Evolutionary conservation across 2,329 filamentous ascomycete species (phyloP).

Genomic region (Fusarium stilboides): DNA sequence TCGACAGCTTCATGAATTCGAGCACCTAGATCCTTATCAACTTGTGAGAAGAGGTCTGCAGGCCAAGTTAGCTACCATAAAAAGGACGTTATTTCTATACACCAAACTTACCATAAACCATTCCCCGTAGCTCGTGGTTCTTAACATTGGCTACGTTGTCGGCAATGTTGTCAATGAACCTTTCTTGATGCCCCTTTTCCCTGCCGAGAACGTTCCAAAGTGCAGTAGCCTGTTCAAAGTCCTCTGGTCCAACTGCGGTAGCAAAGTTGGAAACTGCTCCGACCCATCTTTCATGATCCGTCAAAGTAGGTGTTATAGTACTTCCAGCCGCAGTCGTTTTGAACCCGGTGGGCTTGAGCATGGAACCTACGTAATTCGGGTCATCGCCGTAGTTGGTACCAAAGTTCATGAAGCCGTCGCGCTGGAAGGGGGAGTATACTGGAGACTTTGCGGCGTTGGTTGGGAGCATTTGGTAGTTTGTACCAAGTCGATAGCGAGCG

Average conservation of each 20-base stretch:
- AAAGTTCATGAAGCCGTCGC: constrained; percentile 19
- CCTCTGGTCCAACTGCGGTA: not conserved
- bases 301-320: not conserved
- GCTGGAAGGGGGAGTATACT: constrained; percentile 3
- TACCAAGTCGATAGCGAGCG: constrained; percentile 73
- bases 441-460: constrained; percentile 2
- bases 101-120: too few species aligned
- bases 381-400: constrained; percentile 11
- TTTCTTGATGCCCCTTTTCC: constrained; percentile 10
- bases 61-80: too few species aligned
- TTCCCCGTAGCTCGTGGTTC: not conserved
- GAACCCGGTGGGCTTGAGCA: constrained; percentile 3
- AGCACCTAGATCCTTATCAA: too few species aligned
- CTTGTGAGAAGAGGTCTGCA: too few species aligned
- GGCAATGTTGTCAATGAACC: constrained; percentile 10
- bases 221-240: constrained; percentile 12
- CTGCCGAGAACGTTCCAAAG: constrained; percentile 9
- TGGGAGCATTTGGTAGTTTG: constrained; percentile 67
- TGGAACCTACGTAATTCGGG: constrained; percentile 12
- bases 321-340: not conserved
- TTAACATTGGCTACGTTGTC: not conserved
- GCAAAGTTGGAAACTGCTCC: constrained; percentile 9
- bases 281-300: constrained; percentile 9
- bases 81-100: too few species aligned
- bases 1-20: too few species aligned